Percentiles rank a stretch among this genome's conserved stretches.
Evolutionary conservation across 441 rosid species (phyloP).

Genomic region (Adansonia gregorii): DNA sequence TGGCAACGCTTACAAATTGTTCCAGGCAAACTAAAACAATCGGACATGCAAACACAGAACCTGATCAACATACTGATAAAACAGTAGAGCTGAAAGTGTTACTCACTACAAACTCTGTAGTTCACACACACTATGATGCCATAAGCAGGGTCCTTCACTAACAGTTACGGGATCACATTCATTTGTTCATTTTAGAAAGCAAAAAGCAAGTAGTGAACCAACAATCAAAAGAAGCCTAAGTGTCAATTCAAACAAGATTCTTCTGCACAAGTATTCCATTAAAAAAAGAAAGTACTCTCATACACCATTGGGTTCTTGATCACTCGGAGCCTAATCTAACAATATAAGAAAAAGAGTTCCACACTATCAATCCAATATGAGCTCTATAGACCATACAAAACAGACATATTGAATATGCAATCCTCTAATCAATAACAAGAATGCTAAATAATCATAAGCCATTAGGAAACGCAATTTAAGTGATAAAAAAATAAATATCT

Average conservation of each 20-base stretch:
- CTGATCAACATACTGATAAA: not conserved
- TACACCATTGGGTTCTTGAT: not conserved
- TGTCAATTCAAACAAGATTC: not conserved
- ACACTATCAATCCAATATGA: not conserved
- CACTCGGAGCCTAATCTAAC: conserved; percentile 1
- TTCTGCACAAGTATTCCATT: not conserved
- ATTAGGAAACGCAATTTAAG: not conserved
- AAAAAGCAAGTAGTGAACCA: not conserved
- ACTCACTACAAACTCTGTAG: not conserved
- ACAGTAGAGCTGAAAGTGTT: conserved; percentile 1
- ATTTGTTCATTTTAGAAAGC: conserved; percentile 15
- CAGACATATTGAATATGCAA: not conserved
- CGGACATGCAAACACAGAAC: not conserved
- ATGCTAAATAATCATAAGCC: not conserved
- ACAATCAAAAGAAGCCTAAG: conserved; percentile 11
- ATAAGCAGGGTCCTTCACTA: not conserved
- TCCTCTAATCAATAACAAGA: not conserved
- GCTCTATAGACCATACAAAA: not conserved
- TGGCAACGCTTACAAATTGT: not conserved
- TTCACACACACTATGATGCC: conserved; percentile 3
- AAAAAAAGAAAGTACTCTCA: not conserved
- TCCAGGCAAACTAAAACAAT: conserved; percentile 1
- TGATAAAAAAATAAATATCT: not conserved
- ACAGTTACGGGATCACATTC: not conserved
- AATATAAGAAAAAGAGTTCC: conserved; percentile 3